A percentile compares a stretch with the other conserved stretches of the same genome.
Evolutionary conservation across 2,329 filamentous ascomycete genomes (phyloP).

Genomic region (Ceratocystis cubensis): DNA sequence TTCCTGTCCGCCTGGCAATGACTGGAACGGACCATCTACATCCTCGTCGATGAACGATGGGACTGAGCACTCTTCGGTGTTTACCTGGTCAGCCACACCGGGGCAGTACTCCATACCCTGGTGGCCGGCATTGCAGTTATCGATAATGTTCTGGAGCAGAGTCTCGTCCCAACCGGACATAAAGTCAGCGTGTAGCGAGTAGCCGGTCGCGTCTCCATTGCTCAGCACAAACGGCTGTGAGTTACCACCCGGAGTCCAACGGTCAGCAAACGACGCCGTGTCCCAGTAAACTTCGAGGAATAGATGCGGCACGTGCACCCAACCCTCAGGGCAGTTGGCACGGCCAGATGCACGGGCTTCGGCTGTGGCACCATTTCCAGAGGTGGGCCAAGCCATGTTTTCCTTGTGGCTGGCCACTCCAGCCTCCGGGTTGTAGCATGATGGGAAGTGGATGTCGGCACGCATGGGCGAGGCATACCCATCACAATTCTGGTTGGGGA

Average conservation of each 20-base stretch:
- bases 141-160: conserved; percentile 53
- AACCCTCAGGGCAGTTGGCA: conserved; percentile 43
- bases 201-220: conserved; percentile 58
- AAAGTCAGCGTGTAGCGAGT: conserved; percentile 60
- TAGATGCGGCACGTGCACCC: conserved; percentile 43
- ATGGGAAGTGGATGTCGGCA: conserved; percentile 58
- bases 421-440: conserved; percentile 56
- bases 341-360: conserved; percentile 29
- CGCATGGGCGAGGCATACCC: conserved; percentile 48
- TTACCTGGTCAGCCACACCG: conserved; percentile 41
- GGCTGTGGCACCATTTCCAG: conserved; percentile 31
- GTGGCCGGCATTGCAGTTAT: conserved; percentile 50
- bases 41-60: conserved; percentile 35
- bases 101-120: conserved; percentile 51
- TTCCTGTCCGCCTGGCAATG: conserved; percentile 44
- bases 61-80: conserved; percentile 41
- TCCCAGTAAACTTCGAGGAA: conserved; percentile 51
- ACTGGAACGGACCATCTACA: conserved; percentile 33
- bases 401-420: conserved; percentile 47
- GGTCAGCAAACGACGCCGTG: conserved; percentile 39
- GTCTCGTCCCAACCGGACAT: conserved; percentile 57
- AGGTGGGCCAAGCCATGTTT: conserved; percentile 54
- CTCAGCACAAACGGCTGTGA: conserved; percentile 54
- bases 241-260: conserved; percentile 40
- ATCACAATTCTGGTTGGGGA: conserved; percentile 59